Base-by-base conservation (phyloP, 305 asterid species). In the Caryopteris hybrid region DNA sequence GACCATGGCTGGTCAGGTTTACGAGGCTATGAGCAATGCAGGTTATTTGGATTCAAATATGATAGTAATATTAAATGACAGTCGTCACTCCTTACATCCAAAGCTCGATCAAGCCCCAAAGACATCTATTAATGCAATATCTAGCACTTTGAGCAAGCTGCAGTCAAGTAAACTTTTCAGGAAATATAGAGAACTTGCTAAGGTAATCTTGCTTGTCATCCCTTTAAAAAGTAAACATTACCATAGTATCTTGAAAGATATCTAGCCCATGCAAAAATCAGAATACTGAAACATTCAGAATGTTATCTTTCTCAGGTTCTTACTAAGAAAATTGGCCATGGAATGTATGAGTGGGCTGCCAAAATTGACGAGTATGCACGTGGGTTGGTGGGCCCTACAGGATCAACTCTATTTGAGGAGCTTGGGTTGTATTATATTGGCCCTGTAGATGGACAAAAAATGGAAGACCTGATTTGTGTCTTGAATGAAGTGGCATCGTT, bases 341-440 rank as follows among this genome's bases (percentile, higher is more conserved):
- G 96, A 33, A 89, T 89, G 95, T 80, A 91, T 39, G 96, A 91
- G 73, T 91, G 95, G 98, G 95, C 96, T 21, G 98, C 98, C 78
- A 91, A 91, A 80, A 61, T 91, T 66, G 98, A 91, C 14, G 96
- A 91, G 80, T 91, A 89, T 79, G 95, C 86, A 41, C 92, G 98
- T 78, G 98, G 96, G 63, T 83, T 91, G 86, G 69, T 91, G 67
- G 98, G 95, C 16, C 98, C 98, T 4, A 72, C 85, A 13, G 98
- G 98, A 38, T 89, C 98, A 51, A 91, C 96, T 73, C 94, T 91
- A 54, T 88, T 88, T 45, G 97, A 91, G 77, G 97, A 91, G 87
- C 96, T 91, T 48, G 97, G 97, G 41, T 75, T 91, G 76, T 91
- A 91, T 77, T 91, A 88, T 67, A 91, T 91, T 65, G 96, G 97